These are phyloP conservation scores for Corchorus capsularis DNA, from an alignment of 345 rosid genomes.

Conservation along the genomic window DNA sequence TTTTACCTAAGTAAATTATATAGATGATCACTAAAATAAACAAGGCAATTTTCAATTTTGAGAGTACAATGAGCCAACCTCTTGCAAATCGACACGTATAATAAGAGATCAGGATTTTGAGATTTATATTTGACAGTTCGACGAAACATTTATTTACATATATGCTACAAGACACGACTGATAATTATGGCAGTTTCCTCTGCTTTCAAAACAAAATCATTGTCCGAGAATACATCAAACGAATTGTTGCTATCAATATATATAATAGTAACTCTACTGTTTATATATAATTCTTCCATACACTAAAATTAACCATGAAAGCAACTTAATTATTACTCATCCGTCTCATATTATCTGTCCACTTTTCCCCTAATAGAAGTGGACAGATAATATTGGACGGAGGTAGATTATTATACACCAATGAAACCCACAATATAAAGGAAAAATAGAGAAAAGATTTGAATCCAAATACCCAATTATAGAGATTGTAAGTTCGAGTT, in stretches of 20 bases:
- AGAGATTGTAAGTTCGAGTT: no score
- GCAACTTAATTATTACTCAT: background rate
- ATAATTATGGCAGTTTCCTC: background rate
- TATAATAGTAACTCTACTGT: no score
- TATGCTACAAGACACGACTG: background rate
- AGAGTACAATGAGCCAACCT: background rate
- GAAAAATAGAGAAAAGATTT: no score
- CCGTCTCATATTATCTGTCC: no score
- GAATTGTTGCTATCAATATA: background rate
- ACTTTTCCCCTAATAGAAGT: no score
- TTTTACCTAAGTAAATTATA: background rate
- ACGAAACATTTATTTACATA: background rate
- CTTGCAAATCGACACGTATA: background rate
- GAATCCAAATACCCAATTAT: no score
- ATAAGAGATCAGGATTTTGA: background rate
- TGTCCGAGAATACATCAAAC: background rate
- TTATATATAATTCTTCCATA: background rate
- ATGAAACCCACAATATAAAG: no score
- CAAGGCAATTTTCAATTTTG: background rate
- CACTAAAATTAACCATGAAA: background rate
- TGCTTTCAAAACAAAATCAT: conserved; percentile 15
- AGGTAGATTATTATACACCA: no score
- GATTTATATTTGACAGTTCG: background rate
- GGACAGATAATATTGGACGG: no score
- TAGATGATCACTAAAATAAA: no score